Evolutionary conservation across 352 stramenopile species (phyloP).

Genomic region (Halophytophthora polymorphica): DNA sequence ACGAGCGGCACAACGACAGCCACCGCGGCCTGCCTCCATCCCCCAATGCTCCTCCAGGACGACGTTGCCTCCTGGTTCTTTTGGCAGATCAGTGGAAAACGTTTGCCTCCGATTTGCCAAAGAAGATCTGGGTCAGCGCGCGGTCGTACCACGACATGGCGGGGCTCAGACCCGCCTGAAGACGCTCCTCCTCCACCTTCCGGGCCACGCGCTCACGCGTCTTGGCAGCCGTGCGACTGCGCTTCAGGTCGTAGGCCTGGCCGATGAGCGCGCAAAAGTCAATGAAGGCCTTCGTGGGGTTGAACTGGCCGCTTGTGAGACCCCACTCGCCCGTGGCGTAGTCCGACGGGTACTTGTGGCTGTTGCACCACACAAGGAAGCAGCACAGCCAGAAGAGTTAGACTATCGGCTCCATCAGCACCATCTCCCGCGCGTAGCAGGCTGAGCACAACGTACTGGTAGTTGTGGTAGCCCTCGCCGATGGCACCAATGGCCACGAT

Average conservation of each 20-base stretch:
- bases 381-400: conserved; percentile 7
- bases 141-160: conserved; percentile 58
- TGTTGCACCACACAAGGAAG: conserved; percentile 16
- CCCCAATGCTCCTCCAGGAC: too few relatives aligned
- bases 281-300: conserved; percentile 98
- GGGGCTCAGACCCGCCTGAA: conserved; percentile 47
- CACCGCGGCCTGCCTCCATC: too few relatives aligned
- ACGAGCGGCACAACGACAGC: too few relatives aligned
- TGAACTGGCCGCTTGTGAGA: conserved; percentile 94
- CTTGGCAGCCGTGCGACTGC: conserved; percentile 81
- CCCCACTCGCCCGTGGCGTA: conserved; percentile 98
- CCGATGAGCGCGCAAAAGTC: conserved; percentile 91
- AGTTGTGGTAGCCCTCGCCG: conserved; percentile 98
- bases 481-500: conserved; percentile 95
- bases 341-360: conserved; percentile 98
- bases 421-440: not conserved
- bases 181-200: conserved; percentile 52
- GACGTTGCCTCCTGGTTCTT: too few relatives aligned
- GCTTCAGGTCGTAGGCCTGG: conserved; percentile 94
- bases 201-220: conserved; percentile 70
- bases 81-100: conserved; percentile 47
- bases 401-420: conserved; percentile 1
- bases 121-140: conserved; percentile 67
- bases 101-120: conserved; percentile 75
- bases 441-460: conserved; percentile 73